These are phyloP conservation scores for Exophiala bonariae DNA, from an alignment of 2,329 filamentous ascomycete genomes.

Conservation along the genomic window DNA sequence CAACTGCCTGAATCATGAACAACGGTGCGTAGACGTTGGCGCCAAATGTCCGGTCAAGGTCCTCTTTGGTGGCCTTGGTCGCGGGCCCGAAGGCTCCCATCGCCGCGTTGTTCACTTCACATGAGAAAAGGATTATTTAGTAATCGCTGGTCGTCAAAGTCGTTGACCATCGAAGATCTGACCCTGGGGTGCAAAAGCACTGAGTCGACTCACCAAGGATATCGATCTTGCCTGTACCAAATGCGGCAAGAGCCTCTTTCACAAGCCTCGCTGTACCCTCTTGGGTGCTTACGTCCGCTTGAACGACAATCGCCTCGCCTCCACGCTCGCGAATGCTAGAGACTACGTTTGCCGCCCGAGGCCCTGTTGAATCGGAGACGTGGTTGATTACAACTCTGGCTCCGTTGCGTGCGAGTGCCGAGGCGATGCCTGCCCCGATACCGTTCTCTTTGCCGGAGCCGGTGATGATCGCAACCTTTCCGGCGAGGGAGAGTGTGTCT, in stretches of 20 bases:
- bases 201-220: conserved; percentile 25
- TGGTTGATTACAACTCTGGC: conserved; percentile 32
- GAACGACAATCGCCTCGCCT: conserved; percentile 23
- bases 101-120: conserved; percentile 32
- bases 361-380: conserved; percentile 30
- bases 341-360: conserved; percentile 28
- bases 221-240: conserved; percentile 18
- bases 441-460: conserved; percentile 35
- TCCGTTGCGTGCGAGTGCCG: conserved; percentile 29
- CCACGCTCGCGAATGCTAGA: conserved; percentile 23
- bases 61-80: conserved; percentile 30
- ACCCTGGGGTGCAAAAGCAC: not conserved
- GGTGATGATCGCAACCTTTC: conserved; percentile 36
- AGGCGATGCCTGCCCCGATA: conserved; percentile 35
- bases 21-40: conserved; percentile 54
- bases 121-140: no score
- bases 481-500: conserved; percentile 32
- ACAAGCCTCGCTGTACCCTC: conserved; percentile 14
- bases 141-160: no score
- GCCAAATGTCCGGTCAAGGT: conserved; percentile 55
- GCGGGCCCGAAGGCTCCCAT: conserved; percentile 22
- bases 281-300: conserved; percentile 11
- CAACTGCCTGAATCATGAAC: conserved; percentile 24
- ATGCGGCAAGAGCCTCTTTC: conserved; percentile 10
- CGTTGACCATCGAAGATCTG: conserved; percentile 1